Evolutionary conservation across 805 yeast species (phyloP), one percentile per base, ranked within the genome.

Genomic region (Hanseniaspora lindneri): DNA sequence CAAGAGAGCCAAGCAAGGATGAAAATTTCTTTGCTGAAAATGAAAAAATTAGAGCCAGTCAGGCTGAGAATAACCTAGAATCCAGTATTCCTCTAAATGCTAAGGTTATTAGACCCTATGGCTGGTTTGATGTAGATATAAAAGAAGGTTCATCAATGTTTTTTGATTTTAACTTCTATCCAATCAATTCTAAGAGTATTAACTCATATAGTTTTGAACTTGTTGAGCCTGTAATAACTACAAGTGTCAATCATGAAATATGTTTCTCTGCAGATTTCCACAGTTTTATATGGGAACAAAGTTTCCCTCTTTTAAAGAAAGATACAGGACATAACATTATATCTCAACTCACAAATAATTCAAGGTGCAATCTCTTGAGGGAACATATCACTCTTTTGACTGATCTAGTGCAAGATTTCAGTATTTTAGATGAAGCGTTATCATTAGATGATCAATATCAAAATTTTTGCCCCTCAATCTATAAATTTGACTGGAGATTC

Each of bases 161-260:
- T 2, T 60, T 68, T 11, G 67, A 64, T 16, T 64, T 73, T 1
- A 76, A 82, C 0, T 69, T 76, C 52, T 64, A 76, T 7, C 76
- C 92, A 0, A 65, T 74, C 0, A 63, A 63, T 2, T 57, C 66
- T 1, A 82, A 96, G 0, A 80, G 73, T 69, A 67, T 68, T 17
- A 79, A 77, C 54, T 60, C 55, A 2, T 53, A 81, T 1, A 60
- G 64, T 1, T 60, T 76, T 1, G 66, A 66, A 17, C 61, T 89
- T 27, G 60, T 61, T 0, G 65, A 68, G 16, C 77, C 83, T 1
- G 94, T 83, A 55, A 61, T 86, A 2, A 66, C 88, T 39, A 70
- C 96, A 0, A 83, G 95, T 50, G 88, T 92, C 1, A 92, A 89
- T 55, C 98, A 92, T 60, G 94, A 85, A 55, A 67, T 86, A 10